Conservation (phyloP, 345 rosid species). For the Sisymbrium irio region DNA sequence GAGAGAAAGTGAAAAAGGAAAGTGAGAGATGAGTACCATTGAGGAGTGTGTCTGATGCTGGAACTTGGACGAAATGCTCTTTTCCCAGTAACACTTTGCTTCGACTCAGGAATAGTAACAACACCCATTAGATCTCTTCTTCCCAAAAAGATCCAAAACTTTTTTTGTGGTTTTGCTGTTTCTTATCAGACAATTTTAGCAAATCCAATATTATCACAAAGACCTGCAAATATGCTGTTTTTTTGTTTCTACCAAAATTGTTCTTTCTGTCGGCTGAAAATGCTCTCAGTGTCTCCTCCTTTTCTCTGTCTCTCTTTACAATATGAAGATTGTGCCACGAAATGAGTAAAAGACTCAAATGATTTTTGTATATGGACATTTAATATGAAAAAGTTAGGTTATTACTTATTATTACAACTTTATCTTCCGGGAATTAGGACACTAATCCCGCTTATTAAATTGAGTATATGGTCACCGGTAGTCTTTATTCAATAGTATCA, state of each 20-base stretch:
- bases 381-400: background rate
- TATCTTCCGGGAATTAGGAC: slow-evolving; percentile 36
- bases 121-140: slow-evolving; percentile 57
- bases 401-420: background rate
- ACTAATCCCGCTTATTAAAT: slow-evolving; percentile 28
- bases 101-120: slow-evolving; percentile 46
- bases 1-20: background rate
- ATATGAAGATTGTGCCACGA: slow-evolving; percentile 12
- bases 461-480: slow-evolving; percentile 2
- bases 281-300: slow-evolving; percentile 18
- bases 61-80: slow-evolving; percentile 87
- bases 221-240: slow-evolving; percentile 27
- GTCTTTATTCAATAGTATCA: background rate
- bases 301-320: background rate
- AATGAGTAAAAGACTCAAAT: background rate
- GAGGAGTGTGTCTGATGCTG: slow-evolving; percentile 87
- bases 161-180: background rate
- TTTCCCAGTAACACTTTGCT: slow-evolving; percentile 79
- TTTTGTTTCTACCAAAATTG: slow-evolving; percentile 26
- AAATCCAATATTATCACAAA: slow-evolving; percentile 24
- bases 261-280: slow-evolving; percentile 30
- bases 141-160: slow-evolving; percentile 7
- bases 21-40: slow-evolving; percentile 55
- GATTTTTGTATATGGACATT: background rate
- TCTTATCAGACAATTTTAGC: slow-evolving; percentile 23